phyloP scores from a whole-genome alignment of 768 basidiomycete genomes.

The Cytidiella melzeri region DNA sequence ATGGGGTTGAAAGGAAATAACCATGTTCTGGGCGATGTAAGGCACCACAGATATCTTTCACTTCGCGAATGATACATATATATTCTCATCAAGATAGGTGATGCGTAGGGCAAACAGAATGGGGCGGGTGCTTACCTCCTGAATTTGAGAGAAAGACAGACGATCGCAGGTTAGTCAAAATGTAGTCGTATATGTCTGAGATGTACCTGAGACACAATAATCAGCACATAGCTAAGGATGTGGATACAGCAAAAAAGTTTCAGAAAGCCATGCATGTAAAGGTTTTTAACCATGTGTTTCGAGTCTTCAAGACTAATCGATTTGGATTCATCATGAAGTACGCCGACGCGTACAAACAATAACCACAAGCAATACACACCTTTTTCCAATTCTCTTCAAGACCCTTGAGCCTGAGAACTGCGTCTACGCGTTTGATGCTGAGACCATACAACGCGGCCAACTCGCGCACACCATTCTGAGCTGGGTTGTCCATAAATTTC shows the following conservation, averaged over 20 bases:
- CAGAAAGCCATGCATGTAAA: conserved; percentile 37
- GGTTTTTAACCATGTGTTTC: conserved; percentile 61
- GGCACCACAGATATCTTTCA: conserved; percentile 52
- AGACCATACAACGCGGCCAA: conserved; percentile 60
- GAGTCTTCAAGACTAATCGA: conserved; percentile 97
- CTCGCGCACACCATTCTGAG: conserved; percentile 46
- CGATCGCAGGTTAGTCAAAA: conserved; percentile 3
- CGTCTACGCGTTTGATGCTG: conserved; percentile 75
- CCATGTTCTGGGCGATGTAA: conserved; percentile 58
- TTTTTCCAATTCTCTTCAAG: conserved; percentile 66
- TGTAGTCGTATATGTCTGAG: conserved; percentile 3
- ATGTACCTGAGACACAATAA: conserved; percentile 18
- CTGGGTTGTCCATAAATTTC: conserved; percentile 54
- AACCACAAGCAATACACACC: conserved; percentile 39
- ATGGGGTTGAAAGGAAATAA: conserved; percentile 70
- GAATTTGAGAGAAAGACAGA: conserved; percentile 2
- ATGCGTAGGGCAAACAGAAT: background rate
- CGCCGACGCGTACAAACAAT: conserved; percentile 9
- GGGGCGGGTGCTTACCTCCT: conserved; percentile 37
- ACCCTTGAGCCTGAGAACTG: conserved; percentile 77
- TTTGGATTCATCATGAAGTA: conserved; percentile 50
- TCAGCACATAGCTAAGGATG: conserved; percentile 20
- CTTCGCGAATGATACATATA: conserved; percentile 66
- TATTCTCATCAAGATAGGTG: conserved; percentile 41
- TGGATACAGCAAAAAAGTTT: conserved; percentile 16